A percentile compares a stretch with the other conserved stretches of the same genome.
Evolutionary conservation across 176 grass and related monocot genomes (phyloP).

Genomic region (Coix lacrymajobi): DNA sequence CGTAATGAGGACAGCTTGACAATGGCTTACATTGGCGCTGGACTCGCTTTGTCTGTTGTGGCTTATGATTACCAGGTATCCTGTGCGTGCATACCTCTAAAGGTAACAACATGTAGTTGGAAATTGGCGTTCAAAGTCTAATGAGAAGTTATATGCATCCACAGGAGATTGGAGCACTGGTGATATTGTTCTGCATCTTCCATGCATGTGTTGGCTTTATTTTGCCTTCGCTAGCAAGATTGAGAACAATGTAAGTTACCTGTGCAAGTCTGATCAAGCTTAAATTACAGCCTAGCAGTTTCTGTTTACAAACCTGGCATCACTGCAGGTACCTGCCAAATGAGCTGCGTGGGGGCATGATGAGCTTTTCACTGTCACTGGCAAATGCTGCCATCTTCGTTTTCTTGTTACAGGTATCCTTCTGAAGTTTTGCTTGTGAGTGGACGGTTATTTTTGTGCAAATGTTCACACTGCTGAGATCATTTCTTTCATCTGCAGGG

Average conservation of each 20-base stretch:
- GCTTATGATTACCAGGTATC: conserved; percentile 94
- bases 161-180: conserved; percentile 74
- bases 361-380: conserved; percentile 63
- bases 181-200: conserved; percentile 81
- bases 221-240: conserved; percentile 74
- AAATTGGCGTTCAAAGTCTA: not conserved
- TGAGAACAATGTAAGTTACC: conserved; percentile 72
- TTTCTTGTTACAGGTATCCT: conserved; percentile 53
- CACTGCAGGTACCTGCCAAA: conserved; percentile 83
- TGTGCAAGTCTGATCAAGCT: not conserved
- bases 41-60: conserved; percentile 53
- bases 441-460: not conserved
- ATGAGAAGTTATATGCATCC: conserved; percentile 1
- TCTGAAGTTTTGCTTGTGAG: not conserved
- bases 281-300: not conserved
- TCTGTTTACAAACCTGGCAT: conserved; percentile 22
- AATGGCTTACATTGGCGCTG: conserved; percentile 47
- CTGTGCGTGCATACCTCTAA: not conserved
- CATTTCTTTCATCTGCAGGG: conserved; percentile 39
- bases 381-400: conserved; percentile 58
- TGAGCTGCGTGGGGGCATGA: conserved; percentile 95
- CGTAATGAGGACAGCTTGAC: conserved; percentile 63
- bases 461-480: not conserved
- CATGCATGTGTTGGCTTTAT: conserved; percentile 87
- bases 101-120: not conserved